These are phyloP conservation scores for Neurospora sp. DNA, from an alignment of 495 filamentous ascomycete species.

Conservation along the genomic window DNA sequence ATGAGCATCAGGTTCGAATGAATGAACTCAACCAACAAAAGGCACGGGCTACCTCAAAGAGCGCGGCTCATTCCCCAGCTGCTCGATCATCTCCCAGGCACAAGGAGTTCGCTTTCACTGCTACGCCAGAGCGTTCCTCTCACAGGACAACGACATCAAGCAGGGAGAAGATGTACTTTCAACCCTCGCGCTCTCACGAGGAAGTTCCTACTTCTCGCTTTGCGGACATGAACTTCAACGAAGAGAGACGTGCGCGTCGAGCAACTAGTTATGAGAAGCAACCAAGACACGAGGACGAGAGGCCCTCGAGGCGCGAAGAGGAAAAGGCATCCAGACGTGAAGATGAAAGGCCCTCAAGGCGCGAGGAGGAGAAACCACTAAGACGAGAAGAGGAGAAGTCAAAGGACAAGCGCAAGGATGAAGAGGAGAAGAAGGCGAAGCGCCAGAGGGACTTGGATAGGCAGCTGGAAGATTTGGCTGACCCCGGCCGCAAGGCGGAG, in stretches of 20 bases:
- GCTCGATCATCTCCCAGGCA: constrained; percentile 19
- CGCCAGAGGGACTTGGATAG: constrained; percentile 8
- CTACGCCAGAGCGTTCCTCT: constrained; percentile 23
- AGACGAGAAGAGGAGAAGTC: constrained; percentile 9
- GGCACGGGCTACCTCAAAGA: constrained; percentile 19
- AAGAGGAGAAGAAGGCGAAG: constrained; percentile 16
- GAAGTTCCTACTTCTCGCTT: constrained; percentile 21
- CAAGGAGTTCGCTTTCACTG: constrained; percentile 15
- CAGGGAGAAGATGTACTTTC: constrained; percentile 24
- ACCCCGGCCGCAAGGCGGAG: constrained; percentile 2
- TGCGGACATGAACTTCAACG: constrained; percentile 20
- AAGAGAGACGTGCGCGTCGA: constrained; percentile 25
- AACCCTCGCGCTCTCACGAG: constrained; percentile 33
- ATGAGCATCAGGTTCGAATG: constrained; percentile 66
- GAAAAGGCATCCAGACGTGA: constrained; percentile 17
- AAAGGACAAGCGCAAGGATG: constrained; percentile 19
- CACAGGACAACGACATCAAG: constrained; percentile 24
- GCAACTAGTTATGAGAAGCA: constrained; percentile 37
- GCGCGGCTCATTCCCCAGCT: constrained; percentile 28
- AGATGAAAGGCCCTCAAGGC: constrained; percentile 9
- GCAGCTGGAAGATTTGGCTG: constrained; percentile 13
- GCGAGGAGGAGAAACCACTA: constrained; percentile 9
- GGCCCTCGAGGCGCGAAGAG: constrained; percentile 13
- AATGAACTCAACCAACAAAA: constrained; percentile 31
- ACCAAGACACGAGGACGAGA: constrained; percentile 26